A percentile compares a stretch with the other conserved stretches of the same genome.
Evolutionary conservation across 2,329 filamentous ascomycete genomes (phyloP).

Genomic region (Coniochaeta ligniaria): DNA sequence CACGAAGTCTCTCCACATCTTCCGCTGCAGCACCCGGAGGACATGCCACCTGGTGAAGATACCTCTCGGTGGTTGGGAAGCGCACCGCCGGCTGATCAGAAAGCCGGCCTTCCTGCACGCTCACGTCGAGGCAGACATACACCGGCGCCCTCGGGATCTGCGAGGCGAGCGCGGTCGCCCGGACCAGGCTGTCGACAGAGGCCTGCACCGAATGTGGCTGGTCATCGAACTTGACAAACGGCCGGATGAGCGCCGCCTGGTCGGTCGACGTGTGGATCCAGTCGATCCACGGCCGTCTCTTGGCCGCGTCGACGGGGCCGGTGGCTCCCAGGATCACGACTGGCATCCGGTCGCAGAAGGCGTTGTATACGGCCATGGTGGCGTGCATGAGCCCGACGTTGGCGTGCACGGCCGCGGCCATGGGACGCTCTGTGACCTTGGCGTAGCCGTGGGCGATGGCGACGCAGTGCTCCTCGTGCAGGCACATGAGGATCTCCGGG

Average conservation of each 20-base stretch:
- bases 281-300: conserved; percentile 6
- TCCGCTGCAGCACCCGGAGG: not conserved
- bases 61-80: conserved; percentile 1
- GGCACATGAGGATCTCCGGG: conserved; percentile 5
- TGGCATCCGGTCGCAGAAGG: conserved; percentile 5
- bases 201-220: conserved; percentile 5
- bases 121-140: conserved; percentile 6
- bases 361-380: conserved; percentile 6
- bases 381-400: conserved; percentile 6
- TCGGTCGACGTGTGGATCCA: conserved; percentile 5
- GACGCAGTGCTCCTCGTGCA: conserved; percentile 8
- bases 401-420: conserved; percentile 5
- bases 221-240: conserved; percentile 6
- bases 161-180: not conserved
- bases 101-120: conserved; percentile 1
- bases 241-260: conserved; percentile 4
- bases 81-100: not conserved
- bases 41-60: not conserved
- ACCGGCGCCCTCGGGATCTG: conserved; percentile 1
- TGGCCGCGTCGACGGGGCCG: conserved; percentile 3
- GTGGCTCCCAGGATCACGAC: conserved; percentile 4
- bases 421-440: conserved; percentile 5
- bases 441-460: conserved; percentile 5
- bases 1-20: not conserved
- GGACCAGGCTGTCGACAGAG: conserved; percentile 2